Conservation (phyloP, 164 flowering plant species). For the Houttuynia cordata region DNA sequence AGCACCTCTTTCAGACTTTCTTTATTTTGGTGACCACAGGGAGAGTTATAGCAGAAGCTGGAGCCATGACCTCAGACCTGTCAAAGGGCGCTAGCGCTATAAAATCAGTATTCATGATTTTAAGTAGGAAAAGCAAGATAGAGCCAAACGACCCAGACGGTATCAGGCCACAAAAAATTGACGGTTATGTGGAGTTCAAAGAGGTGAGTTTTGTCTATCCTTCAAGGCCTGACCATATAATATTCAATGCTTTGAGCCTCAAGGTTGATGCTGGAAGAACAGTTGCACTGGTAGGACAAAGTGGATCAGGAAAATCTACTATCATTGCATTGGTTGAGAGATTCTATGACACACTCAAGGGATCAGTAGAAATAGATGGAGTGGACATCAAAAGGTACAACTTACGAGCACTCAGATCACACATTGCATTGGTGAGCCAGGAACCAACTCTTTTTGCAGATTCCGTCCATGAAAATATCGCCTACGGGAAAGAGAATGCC, state of each 20-base stretch:
- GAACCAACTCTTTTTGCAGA: conserved; percentile 43
- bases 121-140: conserved; percentile 14
- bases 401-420: conserved; percentile 13
- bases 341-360: conserved; percentile 25
- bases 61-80: conserved; percentile 23
- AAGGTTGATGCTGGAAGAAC: conserved; percentile 15
- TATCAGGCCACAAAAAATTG: conserved; percentile 9
- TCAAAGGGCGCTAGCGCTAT: conserved; percentile 18
- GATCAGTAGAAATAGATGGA: conserved; percentile 18
- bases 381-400: conserved; percentile 17
- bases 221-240: conserved; percentile 13
- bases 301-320: conserved; percentile 31
- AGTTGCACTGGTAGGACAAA: conserved; percentile 22
- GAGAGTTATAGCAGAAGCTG: conserved; percentile 21
- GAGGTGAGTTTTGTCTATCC: conserved; percentile 20
- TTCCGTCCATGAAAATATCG: conserved; percentile 85
- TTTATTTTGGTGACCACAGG: conserved; percentile 19
- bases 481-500: conserved; percentile 78
- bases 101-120: conserved; percentile 13
- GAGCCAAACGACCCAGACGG: conserved; percentile 17
- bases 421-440: conserved; percentile 25
- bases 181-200: conserved; percentile 17
- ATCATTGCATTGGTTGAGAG: conserved; percentile 22
- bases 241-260: conserved; percentile 15
- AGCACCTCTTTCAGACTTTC: conserved; percentile 18